Evolutionary conservation across 805 yeast species (phyloP), one percentile per base, ranked within the genome.

Genomic region (Limtongozyma cylindracea): DNA sequence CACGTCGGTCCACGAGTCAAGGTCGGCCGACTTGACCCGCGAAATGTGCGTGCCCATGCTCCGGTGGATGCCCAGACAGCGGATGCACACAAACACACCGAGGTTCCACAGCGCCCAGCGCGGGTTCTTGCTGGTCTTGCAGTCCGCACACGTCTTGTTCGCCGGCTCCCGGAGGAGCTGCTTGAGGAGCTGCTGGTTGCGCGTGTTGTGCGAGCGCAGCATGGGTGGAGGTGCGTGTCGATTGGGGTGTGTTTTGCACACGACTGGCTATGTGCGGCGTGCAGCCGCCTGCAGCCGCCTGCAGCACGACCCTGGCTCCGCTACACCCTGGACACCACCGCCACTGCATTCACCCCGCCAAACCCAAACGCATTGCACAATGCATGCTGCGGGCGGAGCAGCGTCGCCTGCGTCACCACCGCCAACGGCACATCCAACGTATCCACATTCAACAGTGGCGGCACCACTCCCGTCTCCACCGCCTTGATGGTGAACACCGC

Each of bases 41-140:
- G 91, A 70, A 21, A 84, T 78, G 45, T 84, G 98, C 0, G 95
- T 82, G 1, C 98, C 96, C 70, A 84, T 66, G 23, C 84, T 64
- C 38, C 96, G 57, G 41, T 84, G 98, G 29, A 84, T 73, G 2
- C 98, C 98, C 2, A 95, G 82, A 45, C 98, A 84, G 34, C 88
- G 58, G 30, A 84, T 84, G 44, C 98, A 84, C 19, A 84, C 61
- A 37, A 88, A 82, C 25, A 88, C 65, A 12, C 98, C 98, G 24
- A 84, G 44, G 33, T 72, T 80, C 94, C 95, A 84, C 11, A 91
- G 70, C 8, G 96, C 94, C 98, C 98, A 84, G 24, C 96, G 59
- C 12, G 98, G 98, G 43, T 84, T 91, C 17, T 71, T 59, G 9
- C 84, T 60, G 1, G 67, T 58, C 43, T 88, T 84, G 47, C 98